phyloP scores from a whole-genome alignment of 345 rosid genomes.

The Jatropha curcas region DNA sequence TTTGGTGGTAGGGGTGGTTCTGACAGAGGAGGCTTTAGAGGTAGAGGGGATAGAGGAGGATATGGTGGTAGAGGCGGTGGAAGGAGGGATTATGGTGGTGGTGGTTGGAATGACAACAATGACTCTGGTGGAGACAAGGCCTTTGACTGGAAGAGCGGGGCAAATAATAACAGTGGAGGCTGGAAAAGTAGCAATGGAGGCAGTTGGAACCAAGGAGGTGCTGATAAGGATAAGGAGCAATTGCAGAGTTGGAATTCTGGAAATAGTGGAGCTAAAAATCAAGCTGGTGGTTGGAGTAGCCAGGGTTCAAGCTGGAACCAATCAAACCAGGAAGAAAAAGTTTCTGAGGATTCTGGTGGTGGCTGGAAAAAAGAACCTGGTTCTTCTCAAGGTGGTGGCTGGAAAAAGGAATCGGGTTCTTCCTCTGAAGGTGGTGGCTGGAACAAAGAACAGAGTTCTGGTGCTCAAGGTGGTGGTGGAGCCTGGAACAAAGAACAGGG shows the following conservation, averaged over 20 bases:
- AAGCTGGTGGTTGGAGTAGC: constrained; percentile 43
- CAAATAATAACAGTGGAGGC: constrained; percentile 16
- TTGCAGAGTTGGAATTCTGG: constrained; percentile 32
- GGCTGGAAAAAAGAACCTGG: constrained; percentile 14
- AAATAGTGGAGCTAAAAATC: constrained; percentile 26
- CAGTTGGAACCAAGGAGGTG: constrained; percentile 33
- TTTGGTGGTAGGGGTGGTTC: constrained; percentile 34
- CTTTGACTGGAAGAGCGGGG: constrained; percentile 30
- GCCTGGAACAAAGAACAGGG: constrained; percentile 8
- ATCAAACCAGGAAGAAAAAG: constrained; percentile 19
- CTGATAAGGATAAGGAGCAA: constrained; percentile 14
- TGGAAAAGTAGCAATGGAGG: constrained; percentile 21
- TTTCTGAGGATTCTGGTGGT: neutral
- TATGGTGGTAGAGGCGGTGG: constrained; percentile 43
- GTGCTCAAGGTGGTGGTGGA: constrained; percentile 9
- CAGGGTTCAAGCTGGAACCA: constrained; percentile 21
- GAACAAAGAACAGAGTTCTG: neutral
- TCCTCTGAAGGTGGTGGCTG: constrained; percentile 1
- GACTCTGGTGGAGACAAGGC: constrained; percentile 26
- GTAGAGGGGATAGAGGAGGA: constrained; percentile 36
- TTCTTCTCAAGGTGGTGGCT: constrained; percentile 15
- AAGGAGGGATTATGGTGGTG: constrained; percentile 28
- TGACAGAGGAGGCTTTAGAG: constrained; percentile 10
- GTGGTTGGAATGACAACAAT: constrained; percentile 24
- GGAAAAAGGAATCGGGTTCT: constrained; percentile 7